phyloP scores from a whole-genome alignment of 371 early-diverging fungal species.

The Apophysomyces ossiformis region DNA sequence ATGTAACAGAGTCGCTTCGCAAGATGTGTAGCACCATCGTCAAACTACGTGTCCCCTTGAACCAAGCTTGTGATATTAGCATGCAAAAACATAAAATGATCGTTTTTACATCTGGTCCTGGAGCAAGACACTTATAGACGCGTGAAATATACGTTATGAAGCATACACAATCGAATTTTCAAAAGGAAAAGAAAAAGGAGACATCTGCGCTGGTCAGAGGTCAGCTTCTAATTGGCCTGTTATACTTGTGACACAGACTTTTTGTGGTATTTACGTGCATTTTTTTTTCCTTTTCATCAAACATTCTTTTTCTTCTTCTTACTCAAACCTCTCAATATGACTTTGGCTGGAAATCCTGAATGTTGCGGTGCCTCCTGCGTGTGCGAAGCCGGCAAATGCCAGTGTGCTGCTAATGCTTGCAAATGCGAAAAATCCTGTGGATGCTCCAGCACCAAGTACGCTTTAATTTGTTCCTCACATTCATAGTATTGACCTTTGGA shows the following conservation, averaged over 20 bases:
- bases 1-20: too few species aligned
- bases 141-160: too few species aligned
- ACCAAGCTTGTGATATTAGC: too few species aligned
- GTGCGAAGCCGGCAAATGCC: constrained; percentile 2
- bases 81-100: too few species aligned
- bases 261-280: background rate
- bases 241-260: background rate
- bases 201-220: background rate
- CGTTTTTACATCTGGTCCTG: too few species aligned
- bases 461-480: constrained; percentile 1
- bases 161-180: background rate
- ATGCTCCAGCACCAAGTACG: background rate
- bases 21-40: too few species aligned
- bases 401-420: constrained; percentile 9
- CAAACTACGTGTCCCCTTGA: too few species aligned
- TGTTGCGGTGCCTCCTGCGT: constrained; percentile 13
- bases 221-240: background rate
- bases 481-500: background rate
- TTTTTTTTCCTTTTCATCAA: background rate
- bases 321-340: background rate
- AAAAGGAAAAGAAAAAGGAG: background rate
- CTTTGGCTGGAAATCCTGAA: constrained; percentile 15
- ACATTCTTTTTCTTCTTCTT: background rate
- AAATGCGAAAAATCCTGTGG: constrained; percentile 4
- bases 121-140: too few species aligned